These are phyloP conservation scores for Candida morakotiae DNA, from an alignment of 805 yeast genomes.

Conservation along the genomic window DNA sequence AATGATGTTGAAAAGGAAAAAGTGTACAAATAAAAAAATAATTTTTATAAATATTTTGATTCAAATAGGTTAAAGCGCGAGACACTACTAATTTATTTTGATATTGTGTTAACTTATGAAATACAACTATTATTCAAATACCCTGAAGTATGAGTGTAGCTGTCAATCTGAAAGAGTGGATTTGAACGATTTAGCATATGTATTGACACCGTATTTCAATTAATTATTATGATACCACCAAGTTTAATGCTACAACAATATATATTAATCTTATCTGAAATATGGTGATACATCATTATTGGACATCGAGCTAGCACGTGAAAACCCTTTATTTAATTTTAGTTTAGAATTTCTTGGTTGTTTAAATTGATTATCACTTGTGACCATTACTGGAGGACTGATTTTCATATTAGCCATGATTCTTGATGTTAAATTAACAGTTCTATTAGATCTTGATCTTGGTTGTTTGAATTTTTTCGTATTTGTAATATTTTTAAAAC, in stretches of 20 bases:
- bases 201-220: too few relatives aligned
- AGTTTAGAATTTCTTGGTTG: not conserved
- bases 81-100: too few relatives aligned
- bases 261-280: slow-evolving; percentile 2
- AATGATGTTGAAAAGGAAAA: not conserved
- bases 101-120: too few relatives aligned
- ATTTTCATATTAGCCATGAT: slow-evolving; percentile 10
- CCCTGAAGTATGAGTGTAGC: too few relatives aligned
- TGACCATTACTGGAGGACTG: not conserved
- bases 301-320: too few relatives aligned
- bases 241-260: not conserved
- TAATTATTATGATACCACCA: too few relatives aligned
- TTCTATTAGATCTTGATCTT: slow-evolving; percentile 1
- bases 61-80: too few relatives aligned
- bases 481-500: not conserved
- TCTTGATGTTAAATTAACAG: slow-evolving; percentile 9
- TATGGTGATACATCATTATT: slow-evolving; percentile 8
- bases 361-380: not conserved
- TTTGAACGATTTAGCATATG: too few relatives aligned
- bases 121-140: not conserved
- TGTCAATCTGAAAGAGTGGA: too few relatives aligned
- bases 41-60: too few relatives aligned
- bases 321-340: slow-evolving; percentile 1
- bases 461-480: not conserved
- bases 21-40: not conserved